Conservation (phyloP, 345 rosid genomes). For the Rhizophora apiculata region DNA sequence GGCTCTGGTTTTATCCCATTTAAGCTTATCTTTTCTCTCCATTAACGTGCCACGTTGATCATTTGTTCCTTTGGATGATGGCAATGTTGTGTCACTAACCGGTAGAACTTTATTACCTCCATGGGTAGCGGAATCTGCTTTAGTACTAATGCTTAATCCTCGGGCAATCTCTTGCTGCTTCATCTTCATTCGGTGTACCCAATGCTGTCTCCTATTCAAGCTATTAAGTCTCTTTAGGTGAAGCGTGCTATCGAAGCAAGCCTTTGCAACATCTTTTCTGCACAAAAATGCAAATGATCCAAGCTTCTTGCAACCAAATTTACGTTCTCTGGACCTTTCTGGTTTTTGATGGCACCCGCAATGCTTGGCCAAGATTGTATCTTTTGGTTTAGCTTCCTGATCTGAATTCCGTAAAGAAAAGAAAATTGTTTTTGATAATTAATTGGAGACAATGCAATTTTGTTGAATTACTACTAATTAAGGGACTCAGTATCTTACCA, state of each 20-base stretch:
- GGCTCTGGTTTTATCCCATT: slow-evolving; percentile 48
- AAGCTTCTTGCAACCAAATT: slow-evolving; percentile 15
- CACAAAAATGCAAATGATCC: slow-evolving; percentile 39
- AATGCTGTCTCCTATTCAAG: slow-evolving; percentile 21
- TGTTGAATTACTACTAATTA: not conserved
- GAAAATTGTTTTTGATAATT: not conserved
- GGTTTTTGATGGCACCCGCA: slow-evolving; percentile 25
- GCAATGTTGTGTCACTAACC: slow-evolving; percentile 25
- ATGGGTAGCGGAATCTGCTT: slow-evolving; percentile 27
- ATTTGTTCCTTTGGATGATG: slow-evolving; percentile 22
- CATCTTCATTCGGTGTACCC: slow-evolving; percentile 39
- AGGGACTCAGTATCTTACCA: slow-evolving; percentile 21
- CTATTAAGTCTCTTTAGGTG: slow-evolving; percentile 36
- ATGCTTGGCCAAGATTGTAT: slow-evolving; percentile 25
- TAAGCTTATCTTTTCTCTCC: slow-evolving; percentile 38
- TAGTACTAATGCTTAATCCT: slow-evolving; percentile 25
- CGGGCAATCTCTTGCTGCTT: slow-evolving; percentile 40
- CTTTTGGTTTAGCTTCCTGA: slow-evolving; percentile 21
- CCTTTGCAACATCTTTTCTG: slow-evolving; percentile 52
- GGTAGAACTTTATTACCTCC: slow-evolving; percentile 54
- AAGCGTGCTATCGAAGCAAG: slow-evolving; percentile 57
- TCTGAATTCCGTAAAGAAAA: slow-evolving; percentile 23
- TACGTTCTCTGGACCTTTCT: slow-evolving; percentile 9
- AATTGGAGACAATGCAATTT: not conserved
- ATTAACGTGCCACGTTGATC: slow-evolving; percentile 16